A percentile compares a stretch with the other conserved stretches of the same genome.
Evolutionary conservation across 208 protist species (phyloP).

Genomic region (Crithidia fasciculata): DNA sequence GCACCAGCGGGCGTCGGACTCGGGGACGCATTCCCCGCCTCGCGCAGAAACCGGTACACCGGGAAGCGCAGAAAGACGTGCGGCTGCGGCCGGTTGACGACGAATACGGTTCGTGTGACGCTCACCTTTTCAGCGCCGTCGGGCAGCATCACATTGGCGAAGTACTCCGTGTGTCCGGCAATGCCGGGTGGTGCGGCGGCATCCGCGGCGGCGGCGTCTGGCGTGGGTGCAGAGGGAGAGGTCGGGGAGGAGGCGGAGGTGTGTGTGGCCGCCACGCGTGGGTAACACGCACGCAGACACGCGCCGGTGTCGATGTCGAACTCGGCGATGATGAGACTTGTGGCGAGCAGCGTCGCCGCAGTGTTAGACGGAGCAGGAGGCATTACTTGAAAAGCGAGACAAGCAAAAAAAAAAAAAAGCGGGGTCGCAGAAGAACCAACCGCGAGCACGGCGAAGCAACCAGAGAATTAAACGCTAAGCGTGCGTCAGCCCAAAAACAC

Average conservation of each 20-base stretch:
- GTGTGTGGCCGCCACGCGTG: too few species aligned
- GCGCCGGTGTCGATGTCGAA: constrained; percentile 83
- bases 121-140: constrained; percentile 76
- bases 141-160: constrained; percentile 82
- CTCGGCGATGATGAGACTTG: constrained; percentile 64
- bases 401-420: too few species aligned
- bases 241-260: neutral
- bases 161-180: constrained; percentile 53
- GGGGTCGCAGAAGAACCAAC: too few species aligned
- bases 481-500: too few species aligned
- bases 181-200: constrained; percentile 21
- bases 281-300: constrained; percentile 65
- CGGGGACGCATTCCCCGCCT: neutral
- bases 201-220: neutral
- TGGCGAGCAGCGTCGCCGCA: constrained; percentile 34
- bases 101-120: constrained; percentile 65
- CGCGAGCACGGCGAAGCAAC: too few species aligned
- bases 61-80: constrained; percentile 45
- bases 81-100: constrained; percentile 58
- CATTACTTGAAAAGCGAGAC: too few species aligned
- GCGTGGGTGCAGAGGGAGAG: neutral
- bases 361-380: neutral
- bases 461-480: too few species aligned
- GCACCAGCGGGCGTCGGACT: neutral
- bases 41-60: constrained; percentile 53